A percentile compares a stretch with the other conserved stretches of the same genome.
phyloP scores from a whole-genome alignment of 2,329 filamentous ascomycete genomes.

The Phaeoacremonium minimum region DNA sequence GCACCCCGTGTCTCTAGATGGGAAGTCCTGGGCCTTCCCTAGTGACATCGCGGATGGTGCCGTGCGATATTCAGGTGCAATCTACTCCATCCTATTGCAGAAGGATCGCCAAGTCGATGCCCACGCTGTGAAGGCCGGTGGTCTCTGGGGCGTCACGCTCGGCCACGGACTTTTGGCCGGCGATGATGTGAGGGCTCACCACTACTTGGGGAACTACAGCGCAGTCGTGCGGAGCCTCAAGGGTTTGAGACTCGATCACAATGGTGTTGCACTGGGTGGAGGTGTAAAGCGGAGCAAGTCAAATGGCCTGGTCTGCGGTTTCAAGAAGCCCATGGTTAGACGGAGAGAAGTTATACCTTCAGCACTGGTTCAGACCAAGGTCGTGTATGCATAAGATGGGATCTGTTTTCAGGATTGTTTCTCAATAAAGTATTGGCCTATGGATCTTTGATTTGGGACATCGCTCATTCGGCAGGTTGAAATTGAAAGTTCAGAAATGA shows the following conservation, averaged over 20 bases:
- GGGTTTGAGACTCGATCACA: constrained; percentile 22
- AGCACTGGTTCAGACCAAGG: no score
- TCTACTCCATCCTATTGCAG: constrained; percentile 56
- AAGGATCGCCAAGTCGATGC: constrained; percentile 33
- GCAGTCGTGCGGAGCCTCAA: constrained; percentile 34
- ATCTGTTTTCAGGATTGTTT: no score
- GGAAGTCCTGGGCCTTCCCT: constrained; percentile 42
- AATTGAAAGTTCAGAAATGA: no score
- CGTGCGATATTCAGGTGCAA: constrained; percentile 40
- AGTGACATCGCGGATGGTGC: constrained; percentile 10
- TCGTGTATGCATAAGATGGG: no score
- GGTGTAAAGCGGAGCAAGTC: constrained; percentile 31
- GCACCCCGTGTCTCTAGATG: constrained; percentile 45
- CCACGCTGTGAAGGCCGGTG: constrained; percentile 46
- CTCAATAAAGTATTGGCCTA: no score
- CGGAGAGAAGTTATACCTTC: no score
- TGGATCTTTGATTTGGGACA: no score
- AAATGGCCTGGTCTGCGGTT: constrained; percentile 34
- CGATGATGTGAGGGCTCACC: constrained; percentile 41
- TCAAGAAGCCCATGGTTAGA: constrained; percentile 16
- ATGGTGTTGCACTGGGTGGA: constrained; percentile 37
- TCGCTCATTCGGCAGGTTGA: no score
- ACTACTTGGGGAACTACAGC: constrained; percentile 50
- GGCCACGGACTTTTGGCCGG: constrained; percentile 46
- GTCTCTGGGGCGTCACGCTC: constrained; percentile 51